Conservation (phyloP, 345 rosid genomes). For the Hevea brasiliensis region DNA sequence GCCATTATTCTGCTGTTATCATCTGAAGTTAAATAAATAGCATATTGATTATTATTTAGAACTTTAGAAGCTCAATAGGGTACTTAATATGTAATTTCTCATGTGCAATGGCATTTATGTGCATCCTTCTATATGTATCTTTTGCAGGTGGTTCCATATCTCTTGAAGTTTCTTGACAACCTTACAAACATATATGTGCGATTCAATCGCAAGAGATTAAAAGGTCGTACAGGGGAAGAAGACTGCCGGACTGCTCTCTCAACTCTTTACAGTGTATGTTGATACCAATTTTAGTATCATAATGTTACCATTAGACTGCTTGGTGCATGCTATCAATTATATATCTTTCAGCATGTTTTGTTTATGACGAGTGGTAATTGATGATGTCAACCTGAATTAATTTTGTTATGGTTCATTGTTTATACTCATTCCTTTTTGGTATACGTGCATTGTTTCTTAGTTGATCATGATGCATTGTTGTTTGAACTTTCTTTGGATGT, state of each 20-base stretch:
- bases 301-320: neutral
- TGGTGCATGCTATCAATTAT: slow-evolving; percentile 1
- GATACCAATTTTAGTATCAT: slow-evolving; percentile 5
- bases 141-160: slow-evolving; percentile 89
- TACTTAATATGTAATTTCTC: neutral
- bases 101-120: neutral
- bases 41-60: neutral
- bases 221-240: slow-evolving; percentile 91
- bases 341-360: neutral
- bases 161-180: slow-evolving; percentile 87
- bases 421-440: neutral
- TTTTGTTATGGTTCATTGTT: neutral
- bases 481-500: neutral
- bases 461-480: neutral
- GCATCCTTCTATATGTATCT: neutral
- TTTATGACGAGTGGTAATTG: neutral
- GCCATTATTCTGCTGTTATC: neutral
- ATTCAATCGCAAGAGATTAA: slow-evolving; percentile 94
- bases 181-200: slow-evolving; percentile 97
- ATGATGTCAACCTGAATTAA: neutral
- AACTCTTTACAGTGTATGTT: slow-evolving; percentile 81
- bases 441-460: neutral
- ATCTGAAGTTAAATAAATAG: neutral
- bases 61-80: neutral
- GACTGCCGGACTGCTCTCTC: slow-evolving; percentile 90